Evolutionary conservation across 2,329 filamentous ascomycete species (phyloP).

Genomic region (Cyanodermella asteris): DNA sequence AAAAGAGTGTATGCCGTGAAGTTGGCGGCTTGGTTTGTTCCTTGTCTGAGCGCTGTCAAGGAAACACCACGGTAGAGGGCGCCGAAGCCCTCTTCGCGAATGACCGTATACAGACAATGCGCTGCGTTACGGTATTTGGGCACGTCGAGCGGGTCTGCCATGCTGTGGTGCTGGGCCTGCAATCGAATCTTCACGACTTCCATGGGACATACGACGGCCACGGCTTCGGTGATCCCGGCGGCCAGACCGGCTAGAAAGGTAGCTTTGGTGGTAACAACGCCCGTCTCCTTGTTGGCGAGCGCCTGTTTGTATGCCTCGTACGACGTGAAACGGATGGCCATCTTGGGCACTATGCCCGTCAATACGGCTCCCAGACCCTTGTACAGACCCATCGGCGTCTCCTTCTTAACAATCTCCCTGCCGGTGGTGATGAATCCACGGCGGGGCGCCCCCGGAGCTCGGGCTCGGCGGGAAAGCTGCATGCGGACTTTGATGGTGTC

Average conservation of each 20-base stretch:
- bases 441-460: slow-evolving; percentile 57
- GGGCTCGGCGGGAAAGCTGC: slow-evolving; percentile 80
- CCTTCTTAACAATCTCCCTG: slow-evolving; percentile 62
- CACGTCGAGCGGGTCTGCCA: slow-evolving; percentile 87
- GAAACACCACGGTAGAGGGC: slow-evolving; percentile 85
- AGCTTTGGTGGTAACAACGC: slow-evolving; percentile 43
- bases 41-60: slow-evolving; percentile 80
- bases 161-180: slow-evolving; percentile 92
- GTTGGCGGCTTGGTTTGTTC: slow-evolving; percentile 94
- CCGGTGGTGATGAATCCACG: slow-evolving; percentile 80
- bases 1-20: slow-evolving; percentile 96
- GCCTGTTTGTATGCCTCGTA: slow-evolving; percentile 89
- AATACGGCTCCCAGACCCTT: slow-evolving; percentile 95
- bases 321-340: slow-evolving; percentile 96
- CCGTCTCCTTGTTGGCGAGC: slow-evolving; percentile 46
- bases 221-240: slow-evolving; percentile 88
- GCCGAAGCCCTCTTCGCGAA: slow-evolving; percentile 72
- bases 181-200: slow-evolving; percentile 97
- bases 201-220: slow-evolving; percentile 93
- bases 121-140: slow-evolving; percentile 96
- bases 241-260: slow-evolving; percentile 70
- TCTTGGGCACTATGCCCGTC: slow-evolving; percentile 93
- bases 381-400: slow-evolving; percentile 84
- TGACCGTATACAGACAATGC: slow-evolving; percentile 60
- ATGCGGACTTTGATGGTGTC: slow-evolving; percentile 98